Conservation (phyloP, 1,139 yeast species). For the Sugiyamaella paludigena region DNA sequence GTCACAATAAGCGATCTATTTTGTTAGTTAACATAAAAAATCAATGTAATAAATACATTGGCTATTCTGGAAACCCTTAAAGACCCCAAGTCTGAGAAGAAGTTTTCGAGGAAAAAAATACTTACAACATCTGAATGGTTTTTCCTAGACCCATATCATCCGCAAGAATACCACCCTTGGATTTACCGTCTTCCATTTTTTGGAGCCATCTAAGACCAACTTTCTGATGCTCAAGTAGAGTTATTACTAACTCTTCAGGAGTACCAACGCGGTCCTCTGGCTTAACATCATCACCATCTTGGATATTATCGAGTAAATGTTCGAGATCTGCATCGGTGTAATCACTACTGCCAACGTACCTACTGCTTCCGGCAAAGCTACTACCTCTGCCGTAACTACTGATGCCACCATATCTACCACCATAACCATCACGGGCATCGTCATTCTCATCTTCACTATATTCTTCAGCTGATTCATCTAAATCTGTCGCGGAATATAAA, state of each 20-base stretch:
- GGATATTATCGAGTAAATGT: conserved; percentile 62
- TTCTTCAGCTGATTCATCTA: too few relatives aligned
- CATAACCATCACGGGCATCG: background rate
- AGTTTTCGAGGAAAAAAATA: conserved; percentile 40
- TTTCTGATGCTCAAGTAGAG: conserved; percentile 77
- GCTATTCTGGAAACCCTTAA: too few relatives aligned
- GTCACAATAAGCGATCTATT: conserved; percentile 54
- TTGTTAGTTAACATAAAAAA: conserved; percentile 1
- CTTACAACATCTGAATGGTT: conserved; percentile 46
- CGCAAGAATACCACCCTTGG: conserved; percentile 49
- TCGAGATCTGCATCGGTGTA: conserved; percentile 43
- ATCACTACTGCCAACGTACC: too few relatives aligned
- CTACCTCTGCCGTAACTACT: too few relatives aligned
- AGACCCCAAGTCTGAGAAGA: too few relatives aligned
- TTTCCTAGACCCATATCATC: conserved; percentile 60
- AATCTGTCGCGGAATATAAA: too few relatives aligned
- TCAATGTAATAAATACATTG: conserved; percentile 43
- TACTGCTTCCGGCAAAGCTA: too few relatives aligned
- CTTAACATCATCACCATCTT: conserved; percentile 51
- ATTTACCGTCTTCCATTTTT: conserved; percentile 57
- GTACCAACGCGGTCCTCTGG: conserved; percentile 58
- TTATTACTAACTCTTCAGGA: conserved; percentile 65
- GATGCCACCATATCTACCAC: too few relatives aligned
- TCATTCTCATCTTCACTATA: too few relatives aligned
- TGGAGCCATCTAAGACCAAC: conserved; percentile 81